Evolutionary conservation across 2,329 filamentous ascomycete species (phyloP), one percentile per base, ranked within the genome.

Genomic region (Chaetomium olivaceum): DNA sequence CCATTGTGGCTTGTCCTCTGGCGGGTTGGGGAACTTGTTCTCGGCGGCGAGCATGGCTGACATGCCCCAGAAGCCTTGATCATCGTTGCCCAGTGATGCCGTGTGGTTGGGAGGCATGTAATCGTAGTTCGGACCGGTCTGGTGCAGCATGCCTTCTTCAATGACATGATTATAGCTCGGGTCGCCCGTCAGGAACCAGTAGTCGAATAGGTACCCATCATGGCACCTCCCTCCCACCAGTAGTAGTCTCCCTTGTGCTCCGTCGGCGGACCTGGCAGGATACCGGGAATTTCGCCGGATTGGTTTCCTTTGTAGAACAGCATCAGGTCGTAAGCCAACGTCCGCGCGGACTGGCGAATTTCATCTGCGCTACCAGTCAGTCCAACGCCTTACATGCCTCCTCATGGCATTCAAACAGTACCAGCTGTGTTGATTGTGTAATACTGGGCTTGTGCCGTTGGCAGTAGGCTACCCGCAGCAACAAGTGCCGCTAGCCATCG

Each of bases 211-310:
- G 87, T 85, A 68, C 88, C 86, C 82, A 89, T 90, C 78, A 92
- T 81, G 16, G 87, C 86, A 61, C 87, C 86, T 5, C 86, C 87
- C 74, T 91, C 87, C 89, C 89, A 92, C 89, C 89, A 92, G 80
- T 91, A 91, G 75, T 89, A 89, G 67, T 84, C 80, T 69, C 84
- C 84, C 69, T 77, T 68, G 69, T 73, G 68, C 60, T 73, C 76
- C 46, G 79, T 69, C 12, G 85, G 85, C 62, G 85, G 85, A 0
- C 84, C 85, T 1, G 85, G 84, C 12, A 87, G 75, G 70, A 86
- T 86, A 39, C 85, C 85, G 8, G 85, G 84, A 19, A 81, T 83
- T 72, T 80, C 76, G 62, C 84, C 84, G 1, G 81, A 77, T 61
- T 71, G 46, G 69, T 74, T 73, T 29, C 73, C 73, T 23, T 73